Base-by-base conservation (phyloP, 2,329 filamentous ascomycete genomes). In the Penicillium sp. region DNA sequence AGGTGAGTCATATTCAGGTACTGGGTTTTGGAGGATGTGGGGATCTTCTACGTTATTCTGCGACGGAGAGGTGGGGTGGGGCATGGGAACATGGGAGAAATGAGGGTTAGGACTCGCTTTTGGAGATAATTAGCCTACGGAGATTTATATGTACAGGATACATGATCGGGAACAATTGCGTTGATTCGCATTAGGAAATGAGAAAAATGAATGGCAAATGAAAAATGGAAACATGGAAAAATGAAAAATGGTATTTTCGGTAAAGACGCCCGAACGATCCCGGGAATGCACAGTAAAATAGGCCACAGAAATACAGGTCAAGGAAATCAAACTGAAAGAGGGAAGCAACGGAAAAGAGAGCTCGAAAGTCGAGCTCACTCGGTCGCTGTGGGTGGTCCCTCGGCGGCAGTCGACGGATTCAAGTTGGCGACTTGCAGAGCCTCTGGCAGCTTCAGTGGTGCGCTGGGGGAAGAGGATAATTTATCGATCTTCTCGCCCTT, bases 401-500 rank as follows among this genome's bases (percentile, higher is more conserved):
- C 62, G 21, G 56, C 59, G 46, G 47, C 53, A 21, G 59, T 50
- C 18, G 63, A 64, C 36, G 62, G 62, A 42, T 57, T 67, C 51
- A 69, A 56, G 48, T 53, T 67, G 53, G 61, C 62, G 50, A 64
- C 59, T 57, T 69, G 66, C 41, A 75, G 54, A 13, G 70, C 66
- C 7, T 82, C 81, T 0, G 90, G 90, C 15, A 93, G 73, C 65
- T 88, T 86, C 70, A 92, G 85, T 2, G 83, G 84, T 8, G 71
- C 66, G 34, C 64, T 57, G 9, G 18, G 80, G 75, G 48, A 79
- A 73, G 18, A 83, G 80, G 81, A 46, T 10, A 89, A 74, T 54
- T 89, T 89, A 1, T 85, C 79, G 34, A 99, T 77, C 67, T 88
- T 87, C 75, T 96, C 90, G 33, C 94, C 94, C 47, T 83, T 84